phyloP scores from a whole-genome alignment of 2,329 filamentous ascomycete species.

The Ascochyta viciae-villosae region DNA sequence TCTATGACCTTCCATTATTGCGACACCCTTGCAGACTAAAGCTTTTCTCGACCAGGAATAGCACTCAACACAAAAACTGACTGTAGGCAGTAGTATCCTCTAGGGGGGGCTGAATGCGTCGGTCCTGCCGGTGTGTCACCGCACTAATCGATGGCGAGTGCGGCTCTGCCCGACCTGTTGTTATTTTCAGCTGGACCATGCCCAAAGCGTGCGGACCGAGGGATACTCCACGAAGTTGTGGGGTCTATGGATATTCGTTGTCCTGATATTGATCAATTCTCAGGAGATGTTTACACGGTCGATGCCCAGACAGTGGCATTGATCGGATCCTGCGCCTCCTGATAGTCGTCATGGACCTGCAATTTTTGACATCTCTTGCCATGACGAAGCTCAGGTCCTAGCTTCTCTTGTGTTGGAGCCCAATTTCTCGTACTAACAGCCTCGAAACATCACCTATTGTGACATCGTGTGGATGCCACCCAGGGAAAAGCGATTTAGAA shows the following conservation, averaged over 20 bases:
- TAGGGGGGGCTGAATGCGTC: neutral
- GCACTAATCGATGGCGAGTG: constrained; percentile 1
- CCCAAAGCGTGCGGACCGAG: neutral
- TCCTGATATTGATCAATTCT: too few species aligned
- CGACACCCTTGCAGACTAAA: too few species aligned
- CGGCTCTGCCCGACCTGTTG: constrained; percentile 10
- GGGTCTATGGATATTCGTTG: neutral
- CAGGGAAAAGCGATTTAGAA: neutral
- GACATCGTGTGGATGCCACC: neutral
- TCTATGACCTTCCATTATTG: neutral
- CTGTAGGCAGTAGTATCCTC: neutral
- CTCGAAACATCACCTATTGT: neutral
- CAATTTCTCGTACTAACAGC: neutral
- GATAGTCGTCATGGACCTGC: neutral
- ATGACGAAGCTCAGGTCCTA: neutral
- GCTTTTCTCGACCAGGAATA: neutral
- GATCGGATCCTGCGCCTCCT: neutral
- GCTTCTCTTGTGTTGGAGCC: neutral
- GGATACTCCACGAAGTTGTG: neutral
- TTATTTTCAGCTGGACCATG: constrained; percentile 6
- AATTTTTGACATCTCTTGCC: neutral
- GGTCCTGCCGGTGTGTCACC: constrained; percentile 8
- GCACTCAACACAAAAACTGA: neutral
- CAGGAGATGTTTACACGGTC: neutral
- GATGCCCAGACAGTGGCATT: neutral